Evolutionary conservation across 2,329 filamentous ascomycete genomes (phyloP).

Genomic region (Clarireedia hainanense): DNA sequence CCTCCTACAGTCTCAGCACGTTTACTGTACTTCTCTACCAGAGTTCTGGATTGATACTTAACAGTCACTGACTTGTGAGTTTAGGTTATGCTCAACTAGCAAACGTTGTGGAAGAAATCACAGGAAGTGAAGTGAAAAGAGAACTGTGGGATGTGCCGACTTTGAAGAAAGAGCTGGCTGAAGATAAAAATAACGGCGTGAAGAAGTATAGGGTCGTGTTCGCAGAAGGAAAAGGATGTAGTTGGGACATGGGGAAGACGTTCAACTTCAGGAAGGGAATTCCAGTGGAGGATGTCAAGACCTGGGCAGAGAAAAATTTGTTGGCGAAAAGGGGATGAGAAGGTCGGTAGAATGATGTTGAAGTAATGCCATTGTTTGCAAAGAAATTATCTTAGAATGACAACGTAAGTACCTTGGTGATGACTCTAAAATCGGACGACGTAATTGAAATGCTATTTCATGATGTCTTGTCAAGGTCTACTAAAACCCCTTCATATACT

Average conservation of each 20-base stretch:
- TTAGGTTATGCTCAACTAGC: slow-evolving; percentile 42
- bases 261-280: slow-evolving; percentile 45
- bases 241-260: slow-evolving; percentile 47
- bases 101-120: slow-evolving; percentile 41
- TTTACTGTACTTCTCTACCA: background rate
- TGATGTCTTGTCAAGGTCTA: background rate
- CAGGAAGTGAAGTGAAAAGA: slow-evolving; percentile 35
- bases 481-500: slow-evolving; percentile 36
- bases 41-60: no score
- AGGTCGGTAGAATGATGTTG: no score
- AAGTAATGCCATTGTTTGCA: no score
- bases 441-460: no score
- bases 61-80: no score
- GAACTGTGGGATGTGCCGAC: background rate
- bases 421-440: no score
- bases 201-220: slow-evolving; percentile 56
- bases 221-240: slow-evolving; percentile 48
- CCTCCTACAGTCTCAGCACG: background rate
- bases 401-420: no score
- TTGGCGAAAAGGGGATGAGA: no score
- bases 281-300: slow-evolving; percentile 25
- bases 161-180: slow-evolving; percentile 38
- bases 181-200: slow-evolving; percentile 37
- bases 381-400: no score
- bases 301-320: background rate